phyloP scores from a whole-genome alignment of 495 filamentous ascomycete genomes.

The Saxophila tyrrhenica region DNA sequence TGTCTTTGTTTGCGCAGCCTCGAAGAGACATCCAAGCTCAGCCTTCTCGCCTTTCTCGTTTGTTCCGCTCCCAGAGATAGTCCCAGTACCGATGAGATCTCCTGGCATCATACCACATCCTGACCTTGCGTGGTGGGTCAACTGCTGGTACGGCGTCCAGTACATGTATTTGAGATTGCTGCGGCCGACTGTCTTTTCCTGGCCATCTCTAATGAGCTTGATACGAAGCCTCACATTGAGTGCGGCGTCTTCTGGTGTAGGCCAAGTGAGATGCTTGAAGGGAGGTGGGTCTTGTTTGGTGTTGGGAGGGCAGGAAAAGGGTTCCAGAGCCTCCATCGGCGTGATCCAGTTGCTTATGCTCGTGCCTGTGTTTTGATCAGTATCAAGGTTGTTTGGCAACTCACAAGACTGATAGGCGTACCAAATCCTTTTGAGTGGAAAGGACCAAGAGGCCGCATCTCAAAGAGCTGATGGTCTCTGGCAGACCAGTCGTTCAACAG shows the following conservation, averaged over 20 bases:
- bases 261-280: constrained; percentile 19
- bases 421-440: constrained; percentile 25
- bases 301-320: constrained; percentile 14
- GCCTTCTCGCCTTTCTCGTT: constrained; percentile 9
- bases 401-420: background rate
- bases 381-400: too few relatives aligned
- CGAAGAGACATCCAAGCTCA: constrained; percentile 23
- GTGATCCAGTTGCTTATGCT: constrained; percentile 23
- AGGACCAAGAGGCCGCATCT: constrained; percentile 23
- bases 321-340: constrained; percentile 22
- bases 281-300: constrained; percentile 17
- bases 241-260: constrained; percentile 5
- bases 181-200: constrained; percentile 8
- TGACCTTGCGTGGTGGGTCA: constrained; percentile 22
- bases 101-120: constrained; percentile 20
- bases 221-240: constrained; percentile 20
- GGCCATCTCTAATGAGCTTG: constrained; percentile 13
- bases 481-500: constrained; percentile 26
- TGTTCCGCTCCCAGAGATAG: constrained; percentile 18
- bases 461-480: constrained; percentile 23
- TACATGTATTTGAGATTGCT: constrained; percentile 23
- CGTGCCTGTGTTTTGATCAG: too few relatives aligned
- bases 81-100: constrained; percentile 23
- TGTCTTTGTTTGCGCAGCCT: constrained; percentile 19
- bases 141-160: constrained; percentile 24